Conservation (phyloP, 2,329 filamentous ascomycete genomes). For the Zasmidium citrigriseum region DNA sequence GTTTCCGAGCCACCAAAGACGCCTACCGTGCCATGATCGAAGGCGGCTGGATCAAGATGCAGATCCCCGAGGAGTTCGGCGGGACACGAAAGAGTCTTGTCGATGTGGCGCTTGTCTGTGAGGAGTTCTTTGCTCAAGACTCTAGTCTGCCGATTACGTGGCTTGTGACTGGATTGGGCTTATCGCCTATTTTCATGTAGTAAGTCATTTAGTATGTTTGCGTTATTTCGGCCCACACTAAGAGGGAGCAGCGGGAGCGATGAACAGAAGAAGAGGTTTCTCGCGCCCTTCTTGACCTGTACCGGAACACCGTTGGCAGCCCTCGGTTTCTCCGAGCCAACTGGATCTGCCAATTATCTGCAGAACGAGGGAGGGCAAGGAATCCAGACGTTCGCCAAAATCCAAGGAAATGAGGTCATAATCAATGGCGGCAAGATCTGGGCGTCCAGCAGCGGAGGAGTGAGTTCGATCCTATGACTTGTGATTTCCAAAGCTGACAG, state of each 20-base stretch:
- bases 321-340: not conserved
- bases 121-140: conserved; percentile 8
- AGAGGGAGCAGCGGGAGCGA: too few species aligned
- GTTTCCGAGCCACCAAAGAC: not conserved
- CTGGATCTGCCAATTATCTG: not conserved
- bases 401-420: not conserved
- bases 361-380: not conserved
- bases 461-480: not conserved
- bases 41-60: conserved; percentile 2
- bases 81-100: conserved; percentile 4
- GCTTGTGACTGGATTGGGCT: conserved; percentile 1
- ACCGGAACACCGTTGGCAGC: not conserved
- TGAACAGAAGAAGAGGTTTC: too few species aligned
- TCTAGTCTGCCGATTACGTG: conserved; percentile 8
- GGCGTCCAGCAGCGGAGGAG: not conserved
- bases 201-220: not conserved
- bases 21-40: not conserved
- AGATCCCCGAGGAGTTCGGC: not conserved
- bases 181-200: conserved; percentile 8
- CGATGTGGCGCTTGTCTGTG: conserved; percentile 4
- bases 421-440: not conserved
- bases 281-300: too few species aligned
- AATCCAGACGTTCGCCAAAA: not conserved
- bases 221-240: too few species aligned
- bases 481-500: not conserved